Evolutionary conservation across 768 basidiomycete genomes (phyloP), one percentile per base, ranked within the genome.

Genomic region (Collybia mongolica): DNA sequence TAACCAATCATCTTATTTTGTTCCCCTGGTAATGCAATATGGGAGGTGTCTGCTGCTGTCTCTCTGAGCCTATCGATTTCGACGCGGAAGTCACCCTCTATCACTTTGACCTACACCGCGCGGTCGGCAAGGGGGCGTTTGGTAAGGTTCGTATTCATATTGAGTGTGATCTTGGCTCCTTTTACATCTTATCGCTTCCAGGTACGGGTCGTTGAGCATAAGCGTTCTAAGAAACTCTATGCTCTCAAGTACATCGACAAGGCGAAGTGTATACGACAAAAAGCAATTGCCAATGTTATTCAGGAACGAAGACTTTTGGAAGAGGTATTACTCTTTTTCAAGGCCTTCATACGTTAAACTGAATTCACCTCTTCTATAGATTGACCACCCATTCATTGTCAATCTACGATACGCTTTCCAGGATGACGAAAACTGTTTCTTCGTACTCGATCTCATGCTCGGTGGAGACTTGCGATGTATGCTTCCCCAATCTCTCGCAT

Each of bases 211-310:
- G 93, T 98, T 54, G 93, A 98, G 67, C 94, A 97, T 74, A 97
- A 96, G 67, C 84, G 86, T 63, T 83, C 90, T 2, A 94, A 93
- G 65, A 83, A 92, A 59, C 78, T 98, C 1, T 97, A 91, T 64
- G 95, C 95, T 18, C 84, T 98, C 71, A 98, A 98, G 65, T 98
- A 98, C 73, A 94, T 98, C 73, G 95, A 98, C 70, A 98, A 98
- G 70, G 79, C 90, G 40, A 86, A 84, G 63, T 91, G 93, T 68
- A 86, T 93, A 53, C 86, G 86, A 64, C 92, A 93, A 73, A 91
- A 88, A 68, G 92, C 94, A 9, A 81, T 95, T 8, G 90, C 88
- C 20, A 95, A 97, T 65, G 86, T 92, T 60, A 91, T 98, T 49
- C 95, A 98, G 68, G 95, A 98, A 69, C 82, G 95, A 24, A 78